Percentiles rank a stretch among this genome's conserved stretches.
Evolutionary conservation across 2,329 filamentous ascomycete species (phyloP).

Genomic region (Ophiocordyceps polyrhachis-furcata): DNA sequence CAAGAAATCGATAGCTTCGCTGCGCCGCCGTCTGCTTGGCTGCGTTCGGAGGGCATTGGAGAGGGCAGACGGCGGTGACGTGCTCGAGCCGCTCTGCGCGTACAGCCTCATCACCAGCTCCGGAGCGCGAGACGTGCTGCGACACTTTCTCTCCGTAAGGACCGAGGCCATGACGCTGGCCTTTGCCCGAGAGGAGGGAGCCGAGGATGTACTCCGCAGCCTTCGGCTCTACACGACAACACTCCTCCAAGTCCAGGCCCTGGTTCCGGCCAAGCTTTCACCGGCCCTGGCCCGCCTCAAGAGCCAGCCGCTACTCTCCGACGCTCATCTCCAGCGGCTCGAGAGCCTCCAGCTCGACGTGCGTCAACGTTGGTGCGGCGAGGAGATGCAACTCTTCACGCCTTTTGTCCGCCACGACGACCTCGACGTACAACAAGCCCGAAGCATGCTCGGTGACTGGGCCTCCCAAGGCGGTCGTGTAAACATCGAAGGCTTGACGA

Average conservation of each 20-base stretch:
- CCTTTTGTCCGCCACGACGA: slow-evolving; percentile 78
- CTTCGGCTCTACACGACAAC: slow-evolving; percentile 61
- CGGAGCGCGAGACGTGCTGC: slow-evolving; percentile 58
- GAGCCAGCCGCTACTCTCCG: slow-evolving; percentile 50
- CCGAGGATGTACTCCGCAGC: slow-evolving; percentile 38
- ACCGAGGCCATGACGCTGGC: slow-evolving; percentile 46
- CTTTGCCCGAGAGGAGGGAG: slow-evolving; percentile 32
- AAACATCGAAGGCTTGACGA: slow-evolving; percentile 42
- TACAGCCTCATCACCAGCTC: slow-evolving; percentile 69
- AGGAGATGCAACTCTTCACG: slow-evolving; percentile 69
- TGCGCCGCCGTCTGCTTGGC: slow-evolving; percentile 44
- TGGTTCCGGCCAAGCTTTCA: slow-evolving; percentile 55
- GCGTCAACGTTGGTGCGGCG: slow-evolving; percentile 60
- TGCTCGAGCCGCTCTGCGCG: slow-evolving; percentile 60
- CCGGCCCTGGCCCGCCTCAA: slow-evolving; percentile 54
- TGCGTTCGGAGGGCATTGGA: slow-evolving; percentile 53
- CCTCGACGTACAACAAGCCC: slow-evolving; percentile 38
- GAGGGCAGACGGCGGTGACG: slow-evolving; percentile 31
- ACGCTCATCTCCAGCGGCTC: slow-evolving; percentile 43
- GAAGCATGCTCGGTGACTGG: slow-evolving; percentile 45
- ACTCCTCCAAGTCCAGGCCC: slow-evolving; percentile 53
- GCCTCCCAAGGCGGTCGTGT: slow-evolving; percentile 38
- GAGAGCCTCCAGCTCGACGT: slow-evolving; percentile 61
- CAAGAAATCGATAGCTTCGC: slow-evolving; percentile 40
- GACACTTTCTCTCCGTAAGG: slow-evolving; percentile 59